Conservation (phyloP, 2,329 filamentous ascomycete genomes). For the Zymoseptoria pseudotritici region DNA sequence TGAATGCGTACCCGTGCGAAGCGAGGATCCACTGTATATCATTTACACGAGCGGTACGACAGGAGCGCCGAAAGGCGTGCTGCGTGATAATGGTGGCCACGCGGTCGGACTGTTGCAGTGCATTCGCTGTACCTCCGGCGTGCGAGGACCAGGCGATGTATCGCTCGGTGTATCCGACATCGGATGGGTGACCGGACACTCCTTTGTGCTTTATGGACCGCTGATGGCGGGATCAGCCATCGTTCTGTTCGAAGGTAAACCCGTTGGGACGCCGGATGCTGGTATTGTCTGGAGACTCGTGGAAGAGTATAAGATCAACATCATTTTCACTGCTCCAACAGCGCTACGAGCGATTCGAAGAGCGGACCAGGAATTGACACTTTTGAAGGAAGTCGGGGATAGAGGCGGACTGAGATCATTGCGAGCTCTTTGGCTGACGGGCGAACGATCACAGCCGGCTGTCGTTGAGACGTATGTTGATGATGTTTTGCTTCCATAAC, state of each 20-base stretch:
- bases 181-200: constrained; percentile 83
- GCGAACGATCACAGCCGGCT: constrained; percentile 80
- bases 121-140: constrained; percentile 73
- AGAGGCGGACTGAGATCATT: constrained; percentile 63
- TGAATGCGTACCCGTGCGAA: constrained; percentile 68
- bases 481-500: constrained; percentile 13
- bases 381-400: constrained; percentile 56
- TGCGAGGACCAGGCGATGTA: constrained; percentile 77
- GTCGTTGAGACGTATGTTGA: constrained; percentile 73
- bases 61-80: constrained; percentile 72
- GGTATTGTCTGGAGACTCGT: constrained; percentile 82
- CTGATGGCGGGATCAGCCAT: constrained; percentile 79
- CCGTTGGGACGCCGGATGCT: constrained; percentile 78
- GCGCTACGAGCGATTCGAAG: constrained; percentile 80
- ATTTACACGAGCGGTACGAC: constrained; percentile 62
- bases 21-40: constrained; percentile 75
- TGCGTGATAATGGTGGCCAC: constrained; percentile 80
- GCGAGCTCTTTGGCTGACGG: constrained; percentile 73
- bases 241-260: constrained; percentile 89
- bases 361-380: constrained; percentile 68
- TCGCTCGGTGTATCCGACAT: constrained; percentile 78
- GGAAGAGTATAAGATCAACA: constrained; percentile 76
- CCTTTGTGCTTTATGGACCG: constrained; percentile 83
- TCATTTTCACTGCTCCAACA: constrained; percentile 78
- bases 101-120: constrained; percentile 71